A percentile compares a stretch with the other conserved stretches of the same genome.
These are phyloP conservation scores for Aspergillus clavatus DNA, from an alignment of 2,329 filamentous ascomycete species.

Conservation along the genomic window DNA sequence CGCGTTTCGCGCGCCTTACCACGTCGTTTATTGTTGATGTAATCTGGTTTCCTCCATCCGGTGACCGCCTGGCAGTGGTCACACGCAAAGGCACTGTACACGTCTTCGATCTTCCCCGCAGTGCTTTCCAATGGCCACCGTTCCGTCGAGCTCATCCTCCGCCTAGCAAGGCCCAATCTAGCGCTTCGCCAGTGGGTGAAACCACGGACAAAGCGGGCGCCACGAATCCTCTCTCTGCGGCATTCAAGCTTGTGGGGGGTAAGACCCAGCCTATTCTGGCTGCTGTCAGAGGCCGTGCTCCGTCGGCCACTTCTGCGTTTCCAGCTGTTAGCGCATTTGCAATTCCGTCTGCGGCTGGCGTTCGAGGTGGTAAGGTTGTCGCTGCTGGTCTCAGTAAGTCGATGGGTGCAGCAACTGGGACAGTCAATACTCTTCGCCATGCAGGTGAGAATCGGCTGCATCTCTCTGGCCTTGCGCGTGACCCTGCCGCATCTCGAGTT, in stretches of 20 bases:
- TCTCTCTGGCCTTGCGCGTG: constrained; percentile 37
- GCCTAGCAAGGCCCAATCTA: constrained; percentile 29
- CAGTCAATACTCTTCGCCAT: constrained; percentile 45
- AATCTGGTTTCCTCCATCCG: constrained; percentile 75
- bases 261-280: constrained; percentile 59
- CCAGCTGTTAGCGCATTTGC: constrained; percentile 42
- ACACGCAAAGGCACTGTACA: constrained; percentile 96
- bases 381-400: constrained; percentile 49
- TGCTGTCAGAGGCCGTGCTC: constrained; percentile 55
- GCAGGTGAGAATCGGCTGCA: constrained; percentile 47
- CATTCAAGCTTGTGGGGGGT: constrained; percentile 64
- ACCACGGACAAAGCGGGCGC: constrained; percentile 40
- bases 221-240: constrained; percentile 57
- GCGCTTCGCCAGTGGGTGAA: constrained; percentile 45
- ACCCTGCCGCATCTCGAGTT: constrained; percentile 40
- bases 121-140: constrained; percentile 83
- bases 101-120: constrained; percentile 77
- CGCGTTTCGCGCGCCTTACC: constrained; percentile 85
- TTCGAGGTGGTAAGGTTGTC: constrained; percentile 44
- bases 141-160: constrained; percentile 47
- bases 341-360: constrained; percentile 44
- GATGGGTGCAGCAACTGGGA: constrained; percentile 45
- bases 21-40: constrained; percentile 87
- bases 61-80: constrained; percentile 79
- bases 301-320: constrained; percentile 43